phyloP scores from a whole-genome alignment of 768 basidiomycete genomes.

The Favolaschia claudopus region DNA sequence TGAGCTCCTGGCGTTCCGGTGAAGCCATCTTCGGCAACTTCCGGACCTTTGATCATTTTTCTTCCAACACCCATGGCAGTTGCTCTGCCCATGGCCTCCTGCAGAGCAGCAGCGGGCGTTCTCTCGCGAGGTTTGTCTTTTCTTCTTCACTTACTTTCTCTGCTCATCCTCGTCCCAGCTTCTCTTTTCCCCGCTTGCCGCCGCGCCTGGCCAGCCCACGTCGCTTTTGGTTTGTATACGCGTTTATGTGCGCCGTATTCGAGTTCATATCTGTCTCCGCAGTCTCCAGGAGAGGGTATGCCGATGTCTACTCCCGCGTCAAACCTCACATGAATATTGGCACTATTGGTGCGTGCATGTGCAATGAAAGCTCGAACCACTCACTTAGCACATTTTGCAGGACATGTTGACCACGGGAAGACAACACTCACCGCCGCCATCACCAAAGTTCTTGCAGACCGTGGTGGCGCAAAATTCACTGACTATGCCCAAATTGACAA shows the following conservation, averaged over 20 bases:
- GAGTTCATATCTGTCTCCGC: background rate
- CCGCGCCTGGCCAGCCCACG: slow-evolving; percentile 33
- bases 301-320: slow-evolving; percentile 75
- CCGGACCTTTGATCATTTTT: slow-evolving; percentile 28
- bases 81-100: slow-evolving; percentile 62
- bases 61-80: slow-evolving; percentile 36
- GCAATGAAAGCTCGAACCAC: slow-evolving; percentile 12
- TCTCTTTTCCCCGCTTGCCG: slow-evolving; percentile 48
- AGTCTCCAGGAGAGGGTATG: slow-evolving; percentile 76
- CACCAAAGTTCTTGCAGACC: slow-evolving; percentile 87
- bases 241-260: slow-evolving; percentile 5
- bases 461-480: slow-evolving; percentile 85
- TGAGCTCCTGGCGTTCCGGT: slow-evolving; percentile 73
- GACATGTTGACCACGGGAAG: slow-evolving; percentile 98
- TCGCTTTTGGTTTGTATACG: slow-evolving; percentile 17
- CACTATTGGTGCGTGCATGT: slow-evolving; percentile 78
- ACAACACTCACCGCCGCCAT: slow-evolving; percentile 96
- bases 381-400: slow-evolving; percentile 42
- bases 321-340: slow-evolving; percentile 97
- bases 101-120: slow-evolving; percentile 56
- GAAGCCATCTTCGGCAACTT: slow-evolving; percentile 48
- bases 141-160: background rate
- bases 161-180: slow-evolving; percentile 30
- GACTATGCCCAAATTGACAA: slow-evolving; percentile 99
- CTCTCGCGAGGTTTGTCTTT: slow-evolving; percentile 50